phyloP scores from a whole-genome alignment of 345 rosid species.

The Eucalyptus dawsonii region DNA sequence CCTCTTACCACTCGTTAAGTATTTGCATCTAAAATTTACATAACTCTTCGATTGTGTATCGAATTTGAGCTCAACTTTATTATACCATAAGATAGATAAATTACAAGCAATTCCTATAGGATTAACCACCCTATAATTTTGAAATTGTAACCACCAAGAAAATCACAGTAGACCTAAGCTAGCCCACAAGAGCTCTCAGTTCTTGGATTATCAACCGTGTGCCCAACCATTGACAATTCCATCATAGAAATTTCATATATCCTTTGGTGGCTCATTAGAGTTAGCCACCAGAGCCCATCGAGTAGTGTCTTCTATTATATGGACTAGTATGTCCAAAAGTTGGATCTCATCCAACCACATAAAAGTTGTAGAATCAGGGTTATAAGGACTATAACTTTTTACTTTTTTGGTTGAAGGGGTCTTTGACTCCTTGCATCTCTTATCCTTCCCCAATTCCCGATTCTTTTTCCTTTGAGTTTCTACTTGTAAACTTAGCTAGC shows the following conservation, averaged over 20 bases:
- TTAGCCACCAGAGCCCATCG: neutral
- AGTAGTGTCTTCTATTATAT: neutral
- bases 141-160: neutral
- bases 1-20: neutral
- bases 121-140: neutral
- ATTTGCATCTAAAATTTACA: neutral
- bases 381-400: neutral
- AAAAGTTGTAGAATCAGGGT: neutral
- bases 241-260: too few relatives aligned
- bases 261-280: neutral
- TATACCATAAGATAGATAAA: neutral
- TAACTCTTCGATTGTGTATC: neutral
- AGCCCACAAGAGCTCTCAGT: neutral
- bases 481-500: neutral
- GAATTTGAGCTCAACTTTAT: neutral
- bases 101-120: neutral
- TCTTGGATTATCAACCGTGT: neutral
- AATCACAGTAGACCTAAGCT: neutral
- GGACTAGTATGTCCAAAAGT: neutral
- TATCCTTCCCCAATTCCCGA: neutral
- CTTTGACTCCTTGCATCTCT: neutral
- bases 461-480: too few relatives aligned
- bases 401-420: neutral
- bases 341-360: neutral
- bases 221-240: neutral